phyloP scores from a whole-genome alignment of 768 basidiomycete genomes.

The Tulasnella sp. region DNA sequence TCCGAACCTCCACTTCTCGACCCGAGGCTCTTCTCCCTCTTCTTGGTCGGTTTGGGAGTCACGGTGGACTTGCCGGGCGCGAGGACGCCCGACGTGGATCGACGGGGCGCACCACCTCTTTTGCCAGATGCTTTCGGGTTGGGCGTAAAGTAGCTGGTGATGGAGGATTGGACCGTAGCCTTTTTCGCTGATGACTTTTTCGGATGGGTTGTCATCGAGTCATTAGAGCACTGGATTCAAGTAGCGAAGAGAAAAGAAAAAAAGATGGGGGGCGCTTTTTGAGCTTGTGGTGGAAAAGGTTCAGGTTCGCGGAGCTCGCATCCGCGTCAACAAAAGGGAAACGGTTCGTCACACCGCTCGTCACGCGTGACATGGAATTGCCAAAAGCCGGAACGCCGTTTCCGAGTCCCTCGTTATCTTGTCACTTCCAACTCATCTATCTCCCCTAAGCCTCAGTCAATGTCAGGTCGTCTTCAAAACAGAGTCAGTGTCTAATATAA shows the following conservation, averaged over 20 bases:
- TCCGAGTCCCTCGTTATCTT: background rate
- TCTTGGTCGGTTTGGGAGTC: background rate
- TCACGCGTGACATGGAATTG: background rate
- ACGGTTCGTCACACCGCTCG: background rate
- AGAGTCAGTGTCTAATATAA: background rate
- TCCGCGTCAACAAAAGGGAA: background rate
- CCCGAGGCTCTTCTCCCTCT: background rate
- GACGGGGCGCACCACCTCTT: background rate
- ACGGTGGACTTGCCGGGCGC: background rate
- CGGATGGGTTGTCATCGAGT: background rate
- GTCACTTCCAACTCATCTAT: background rate
- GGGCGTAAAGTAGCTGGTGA: background rate
- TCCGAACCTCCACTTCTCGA: background rate
- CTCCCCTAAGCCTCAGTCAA: background rate
- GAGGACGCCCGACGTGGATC: background rate
- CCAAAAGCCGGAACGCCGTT: background rate
- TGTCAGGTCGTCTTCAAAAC: conserved; percentile 1
- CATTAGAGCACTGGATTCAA: background rate
- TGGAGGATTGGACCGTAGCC: background rate
- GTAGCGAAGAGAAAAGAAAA: background rate
- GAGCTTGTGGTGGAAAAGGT: background rate
- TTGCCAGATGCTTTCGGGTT: background rate
- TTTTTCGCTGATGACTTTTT: background rate
- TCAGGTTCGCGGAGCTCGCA: no score
- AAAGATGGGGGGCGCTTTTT: background rate